Base-by-base conservation (phyloP, 257 asterid genomes). In the Solanum verrucosum region DNA sequence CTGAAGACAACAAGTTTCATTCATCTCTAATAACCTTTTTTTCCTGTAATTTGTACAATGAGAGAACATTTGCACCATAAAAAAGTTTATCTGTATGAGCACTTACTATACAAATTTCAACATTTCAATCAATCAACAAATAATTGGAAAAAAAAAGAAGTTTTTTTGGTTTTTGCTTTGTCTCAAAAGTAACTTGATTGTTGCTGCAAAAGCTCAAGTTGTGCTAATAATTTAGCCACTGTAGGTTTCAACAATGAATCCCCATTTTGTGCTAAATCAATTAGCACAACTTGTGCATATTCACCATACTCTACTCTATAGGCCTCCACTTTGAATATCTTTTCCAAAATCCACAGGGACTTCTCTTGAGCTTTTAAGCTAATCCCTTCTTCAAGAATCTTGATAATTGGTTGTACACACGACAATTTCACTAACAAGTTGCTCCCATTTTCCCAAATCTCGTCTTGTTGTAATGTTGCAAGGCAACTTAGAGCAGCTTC, bases 231-330 rank as follows among this genome's bases (percentile, higher is more conserved):
- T 90, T 92, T 93, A 37, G 96, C 98, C 37, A 92, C 95, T 21
- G 73, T 87, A 2, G 98, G 95, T 73, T 95, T 96, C 91, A 96
- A 87, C 87, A 86, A 59, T 59, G 93, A 88, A 87, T 95, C 94
- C 7, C 98, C 97, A 89, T 90, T 92, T 72, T 94, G 98, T 84
- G 96, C 96, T 86, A 95, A 87, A 93, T 94, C 96, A 91, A 95
- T 92, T 4, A 96, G 93, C 89, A 95, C 92, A 34, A 85, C 91
- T 88, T 93, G 90, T 49, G 98, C 98, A 75, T 88, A 91, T 83
- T 93, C 94, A 40, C 93, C 94, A 88, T 92, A 91, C 89, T 91
- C 86, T 40, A 29, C 91, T 92, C 96, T 93, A 60, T 91, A 87
- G 38, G 82, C 91, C 72, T 94, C 98, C 25, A 93, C 88, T 84